Percentiles rank a stretch among this genome's conserved stretches.
phyloP scores from a whole-genome alignment of 1,139 yeast genomes.

The Starmera stellimalicola region DNA sequence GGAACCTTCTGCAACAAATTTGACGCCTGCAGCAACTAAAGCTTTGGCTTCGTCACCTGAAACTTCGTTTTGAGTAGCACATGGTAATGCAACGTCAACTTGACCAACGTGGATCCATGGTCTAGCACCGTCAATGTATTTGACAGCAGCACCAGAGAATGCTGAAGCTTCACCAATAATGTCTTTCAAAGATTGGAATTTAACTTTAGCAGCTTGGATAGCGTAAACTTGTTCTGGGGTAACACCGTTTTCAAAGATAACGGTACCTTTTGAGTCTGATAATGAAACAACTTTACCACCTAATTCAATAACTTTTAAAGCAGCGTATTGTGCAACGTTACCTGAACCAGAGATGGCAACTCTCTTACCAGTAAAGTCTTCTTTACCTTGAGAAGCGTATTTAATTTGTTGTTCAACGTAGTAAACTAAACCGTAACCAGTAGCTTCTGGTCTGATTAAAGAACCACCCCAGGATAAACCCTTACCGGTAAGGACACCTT shows the following conservation, averaged over 20 bases:
- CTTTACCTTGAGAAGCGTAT: constrained; percentile 82
- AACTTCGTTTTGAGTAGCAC: constrained; percentile 97
- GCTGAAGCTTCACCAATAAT: constrained; percentile 52
- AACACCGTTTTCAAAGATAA: constrained; percentile 70
- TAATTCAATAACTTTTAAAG: constrained; percentile 90
- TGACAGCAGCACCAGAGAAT: constrained; percentile 49
- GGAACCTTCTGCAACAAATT: constrained; percentile 96
- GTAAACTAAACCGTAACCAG: constrained; percentile 96
- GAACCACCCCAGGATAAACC: constrained; percentile 99
- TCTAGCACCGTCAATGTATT: constrained; percentile 87
- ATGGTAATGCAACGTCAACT: constrained; percentile 94
- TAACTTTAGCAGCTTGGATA: constrained; percentile 74
- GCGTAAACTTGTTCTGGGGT: constrained; percentile 70
- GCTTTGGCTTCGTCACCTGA: constrained; percentile 95
- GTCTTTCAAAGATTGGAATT: constrained; percentile 68
- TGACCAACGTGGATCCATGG: constrained; percentile 93
- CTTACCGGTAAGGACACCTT: constrained; percentile 97
- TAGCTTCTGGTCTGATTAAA: constrained; percentile 97
- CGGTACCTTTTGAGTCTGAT: constrained; percentile 90
- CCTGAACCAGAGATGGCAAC: constrained; percentile 98
- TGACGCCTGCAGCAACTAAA: constrained; percentile 84
- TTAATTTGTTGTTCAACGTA: constrained; percentile 97
- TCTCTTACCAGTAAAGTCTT: constrained; percentile 82
- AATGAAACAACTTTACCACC: constrained; percentile 93
- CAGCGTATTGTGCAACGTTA: constrained; percentile 98